A percentile compares a stretch with the other conserved stretches of the same genome.
phyloP scores from a whole-genome alignment of 495 filamentous ascomycete genomes.

The Penicillium angulare region DNA sequence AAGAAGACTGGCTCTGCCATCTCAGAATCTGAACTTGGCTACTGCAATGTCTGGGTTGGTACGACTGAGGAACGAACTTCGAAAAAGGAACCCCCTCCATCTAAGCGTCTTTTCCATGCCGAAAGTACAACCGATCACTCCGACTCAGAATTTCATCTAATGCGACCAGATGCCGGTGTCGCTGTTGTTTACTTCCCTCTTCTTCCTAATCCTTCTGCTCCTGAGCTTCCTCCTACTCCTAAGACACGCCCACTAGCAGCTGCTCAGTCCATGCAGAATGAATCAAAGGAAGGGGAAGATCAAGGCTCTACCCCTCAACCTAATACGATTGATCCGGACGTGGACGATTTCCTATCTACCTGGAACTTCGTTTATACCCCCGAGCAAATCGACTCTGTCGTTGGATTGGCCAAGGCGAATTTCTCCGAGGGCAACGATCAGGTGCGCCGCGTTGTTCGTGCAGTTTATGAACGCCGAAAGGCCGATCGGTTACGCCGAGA shows the following conservation, averaged over 20 bases:
- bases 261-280: constrained; percentile 12
- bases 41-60: constrained; percentile 96
- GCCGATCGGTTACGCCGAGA: constrained; percentile 61
- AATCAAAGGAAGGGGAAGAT: constrained; percentile 19
- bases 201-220: constrained; percentile 64
- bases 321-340: constrained; percentile 73
- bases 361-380: constrained; percentile 98
- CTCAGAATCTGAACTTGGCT: constrained; percentile 63
- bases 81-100: constrained; percentile 61
- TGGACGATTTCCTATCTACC: constrained; percentile 81
- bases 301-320: constrained; percentile 48
- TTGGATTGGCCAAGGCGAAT: constrained; percentile 81
- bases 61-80: constrained; percentile 67
- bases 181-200: constrained; percentile 90
- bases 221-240: constrained; percentile 27
- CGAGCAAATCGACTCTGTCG: constrained; percentile 76
- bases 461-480: constrained; percentile 92
- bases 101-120: constrained; percentile 54
- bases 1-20: constrained; percentile 4
- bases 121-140: constrained; percentile 23
- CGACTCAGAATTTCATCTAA: constrained; percentile 70
- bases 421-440: constrained; percentile 76
- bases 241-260: constrained; percentile 25
- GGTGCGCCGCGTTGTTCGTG: constrained; percentile 73
- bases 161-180: constrained; percentile 77